These are phyloP conservation scores for Termitomyces sp. DNA, from an alignment of 768 basidiomycete species.

Conservation along the genomic window DNA sequence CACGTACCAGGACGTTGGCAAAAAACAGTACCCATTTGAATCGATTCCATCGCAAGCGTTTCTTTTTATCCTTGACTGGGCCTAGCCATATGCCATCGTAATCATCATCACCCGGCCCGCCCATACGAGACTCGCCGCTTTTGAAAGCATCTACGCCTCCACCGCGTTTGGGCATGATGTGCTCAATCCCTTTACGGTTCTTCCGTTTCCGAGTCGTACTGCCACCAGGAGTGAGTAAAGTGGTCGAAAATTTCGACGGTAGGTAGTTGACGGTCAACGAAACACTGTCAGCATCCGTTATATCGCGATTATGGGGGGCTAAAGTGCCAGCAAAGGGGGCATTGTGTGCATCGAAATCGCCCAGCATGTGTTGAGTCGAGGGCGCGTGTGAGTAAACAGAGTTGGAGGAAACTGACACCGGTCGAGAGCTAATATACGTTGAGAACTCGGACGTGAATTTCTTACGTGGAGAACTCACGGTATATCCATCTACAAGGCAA, in stretches of 20 bases:
- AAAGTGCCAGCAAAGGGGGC: slow-evolving; percentile 27
- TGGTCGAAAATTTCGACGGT: slow-evolving; percentile 54
- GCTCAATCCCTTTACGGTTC: slow-evolving; percentile 17
- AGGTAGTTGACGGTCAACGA: slow-evolving; percentile 49
- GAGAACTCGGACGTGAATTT: slow-evolving; percentile 9
- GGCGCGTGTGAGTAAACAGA: slow-evolving; percentile 40
- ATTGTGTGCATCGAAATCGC: slow-evolving; percentile 21
- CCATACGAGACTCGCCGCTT: slow-evolving; percentile 36
- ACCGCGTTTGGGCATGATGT: slow-evolving; percentile 47
- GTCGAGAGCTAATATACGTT: slow-evolving; percentile 19
- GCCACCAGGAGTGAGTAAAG: slow-evolving; percentile 31
- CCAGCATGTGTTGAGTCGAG: slow-evolving; percentile 44
- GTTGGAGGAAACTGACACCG: slow-evolving; percentile 31
- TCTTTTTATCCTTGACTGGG: slow-evolving; percentile 27
- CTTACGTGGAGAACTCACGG: slow-evolving; percentile 8
- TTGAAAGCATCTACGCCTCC: slow-evolving; percentile 55
- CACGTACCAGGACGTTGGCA: slow-evolving; percentile 46
- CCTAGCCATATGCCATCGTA: slow-evolving; percentile 28
- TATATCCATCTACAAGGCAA: slow-evolving; percentile 9
- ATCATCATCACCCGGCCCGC: slow-evolving; percentile 36
- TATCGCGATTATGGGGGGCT: not conserved
- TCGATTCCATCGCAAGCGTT: slow-evolving; percentile 62
- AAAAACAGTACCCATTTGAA: slow-evolving; percentile 81
- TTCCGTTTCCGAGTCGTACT: slow-evolving; percentile 18
- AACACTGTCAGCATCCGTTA: slow-evolving; percentile 13